A percentile compares a stretch with the other conserved stretches of the same genome.
These are phyloP conservation scores for Protomyces pachydermus DNA, from an alignment of 1,139 yeast species.

Conservation along the genomic window DNA sequence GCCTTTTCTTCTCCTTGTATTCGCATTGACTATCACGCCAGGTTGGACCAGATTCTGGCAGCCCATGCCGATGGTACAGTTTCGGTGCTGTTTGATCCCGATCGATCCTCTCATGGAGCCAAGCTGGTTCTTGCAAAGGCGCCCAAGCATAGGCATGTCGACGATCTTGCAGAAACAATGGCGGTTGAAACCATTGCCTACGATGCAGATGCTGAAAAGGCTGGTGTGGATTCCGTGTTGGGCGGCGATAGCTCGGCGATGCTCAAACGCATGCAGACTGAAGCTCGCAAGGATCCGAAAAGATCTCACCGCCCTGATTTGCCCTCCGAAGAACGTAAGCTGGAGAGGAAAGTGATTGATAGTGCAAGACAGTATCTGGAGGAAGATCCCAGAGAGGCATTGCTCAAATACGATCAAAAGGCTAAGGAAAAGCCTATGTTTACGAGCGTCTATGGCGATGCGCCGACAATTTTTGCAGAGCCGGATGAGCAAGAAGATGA, in stretches of 20 bases:
- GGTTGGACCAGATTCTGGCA: conserved; percentile 37
- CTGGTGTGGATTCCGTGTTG: conserved; percentile 5
- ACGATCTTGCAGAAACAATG: conserved; percentile 36
- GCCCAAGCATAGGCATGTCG: conserved; percentile 41
- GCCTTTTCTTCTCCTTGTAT: conserved; percentile 32
- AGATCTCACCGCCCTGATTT: conserved; percentile 26
- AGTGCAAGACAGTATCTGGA: conserved; percentile 30
- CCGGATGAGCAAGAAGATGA: neutral
- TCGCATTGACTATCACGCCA: conserved; percentile 31
- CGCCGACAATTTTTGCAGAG: conserved; percentile 19
- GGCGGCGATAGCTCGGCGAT: conserved; percentile 5
- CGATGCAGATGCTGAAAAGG: conserved; percentile 24
- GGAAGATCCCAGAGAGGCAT: conserved; percentile 43
- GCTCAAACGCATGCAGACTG: conserved; percentile 14
- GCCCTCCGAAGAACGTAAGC: conserved; percentile 25
- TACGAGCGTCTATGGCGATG: conserved; percentile 29
- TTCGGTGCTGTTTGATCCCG: conserved; percentile 40
- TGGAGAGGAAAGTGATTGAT: conserved; percentile 34
- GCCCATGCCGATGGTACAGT: conserved; percentile 40
- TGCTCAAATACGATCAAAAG: conserved; percentile 40
- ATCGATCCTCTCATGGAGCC: conserved; percentile 41
- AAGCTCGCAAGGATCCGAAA: conserved; percentile 30
- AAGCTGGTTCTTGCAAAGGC: conserved; percentile 39
- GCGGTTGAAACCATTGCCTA: conserved; percentile 37
- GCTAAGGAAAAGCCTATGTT: conserved; percentile 37